Base-by-base conservation (phyloP, 2,329 filamentous ascomycete genomes). In the Penicillium sp. region DNA sequence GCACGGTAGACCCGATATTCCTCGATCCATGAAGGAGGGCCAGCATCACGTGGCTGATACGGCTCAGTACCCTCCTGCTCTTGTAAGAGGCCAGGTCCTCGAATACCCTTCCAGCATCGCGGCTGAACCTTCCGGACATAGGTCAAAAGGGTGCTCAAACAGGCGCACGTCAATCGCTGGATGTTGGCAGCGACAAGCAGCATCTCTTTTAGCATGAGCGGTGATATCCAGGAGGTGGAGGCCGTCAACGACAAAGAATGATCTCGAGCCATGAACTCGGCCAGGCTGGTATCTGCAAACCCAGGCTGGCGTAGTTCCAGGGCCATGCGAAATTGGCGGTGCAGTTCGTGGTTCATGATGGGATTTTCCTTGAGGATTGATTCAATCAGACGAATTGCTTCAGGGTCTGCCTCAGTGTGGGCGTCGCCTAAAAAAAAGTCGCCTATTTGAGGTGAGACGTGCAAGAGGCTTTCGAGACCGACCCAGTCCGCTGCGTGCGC, bases 1-100 rank as follows among this genome's bases (percentile, higher is more conserved):
- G 51, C 51, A 14, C 51, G 41, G 51, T 54, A 54, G 11, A 54
- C 51, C 16, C 40, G 51, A 24, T 36, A 22, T 27, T 54, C 51
- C 27, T 54, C 51, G 18, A 46, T 54, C 51, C 51, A 54, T 16
- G 51, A 36, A 24, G 33, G 14, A 7, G 51, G 40, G 16, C 37
- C 27, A 37, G 51, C 18, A 4, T 18, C 18, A 7, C 16, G 18
- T 10, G 24, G 24, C 10, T 41, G 39, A 24, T 54, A 18, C 19
- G 33, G 13, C 22, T 44, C 24, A 11, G 41, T 44, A 5, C 24
- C 9, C 18, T 22, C 18, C 41, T 9, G 31, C 31, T 2, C 31
- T 31, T 31, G 6, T 31, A 31, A 31, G 10, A 22, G 10, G 7
- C 41, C 18, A 44, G 18, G 41, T 10, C 6, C 41, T 24, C 41